A percentile compares a stretch with the other conserved stretches of the same genome.
Evolutionary conservation across 83 land plant genomes (phyloP).

Genomic region (Picea abies): DNA sequence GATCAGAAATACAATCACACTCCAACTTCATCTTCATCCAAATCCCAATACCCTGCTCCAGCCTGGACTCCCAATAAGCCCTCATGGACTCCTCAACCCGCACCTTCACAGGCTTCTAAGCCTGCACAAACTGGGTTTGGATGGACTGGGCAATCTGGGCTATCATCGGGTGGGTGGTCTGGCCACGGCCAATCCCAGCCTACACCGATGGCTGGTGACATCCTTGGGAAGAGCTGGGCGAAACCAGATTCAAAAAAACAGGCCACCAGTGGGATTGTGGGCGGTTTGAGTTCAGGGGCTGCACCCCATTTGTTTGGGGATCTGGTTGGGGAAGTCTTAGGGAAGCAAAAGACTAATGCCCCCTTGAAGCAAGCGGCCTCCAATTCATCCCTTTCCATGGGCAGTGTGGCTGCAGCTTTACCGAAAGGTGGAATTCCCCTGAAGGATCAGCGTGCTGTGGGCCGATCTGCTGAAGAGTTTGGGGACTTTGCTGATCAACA

Average conservation of each 20-base stretch:
- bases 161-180: conserved; percentile 9
- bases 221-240: conserved; percentile 78
- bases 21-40: conserved; percentile 15
- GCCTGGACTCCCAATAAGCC: conserved; percentile 52
- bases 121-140: conserved; percentile 12
- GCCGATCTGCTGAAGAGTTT: conserved; percentile 17
- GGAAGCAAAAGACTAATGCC: conserved; percentile 32
- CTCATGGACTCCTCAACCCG: conserved; percentile 64
- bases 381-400: conserved; percentile 44
- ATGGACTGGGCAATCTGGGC: conserved; percentile 12
- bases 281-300: conserved; percentile 29
- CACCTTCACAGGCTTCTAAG: conserved; percentile 17
- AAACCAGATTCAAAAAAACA: conserved; percentile 20
- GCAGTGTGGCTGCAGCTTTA: conserved; percentile 53
- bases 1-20: conserved; percentile 49
- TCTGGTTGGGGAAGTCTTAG: conserved; percentile 63
- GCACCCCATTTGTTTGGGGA: conserved; percentile 74
- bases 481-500: conserved; percentile 20
- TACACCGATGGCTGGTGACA: conserved; percentile 76
- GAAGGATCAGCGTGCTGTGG: conserved; percentile 5
- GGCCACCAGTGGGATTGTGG: conserved; percentile 24
- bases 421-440: conserved; percentile 36
- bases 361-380: conserved; percentile 45
- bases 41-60: conserved; percentile 19
- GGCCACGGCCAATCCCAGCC: conserved; percentile 22